Evolutionary conservation across 2,329 filamentous ascomycete genomes (phyloP).

Genomic region (Aspergillus pseudonomiae): DNA sequence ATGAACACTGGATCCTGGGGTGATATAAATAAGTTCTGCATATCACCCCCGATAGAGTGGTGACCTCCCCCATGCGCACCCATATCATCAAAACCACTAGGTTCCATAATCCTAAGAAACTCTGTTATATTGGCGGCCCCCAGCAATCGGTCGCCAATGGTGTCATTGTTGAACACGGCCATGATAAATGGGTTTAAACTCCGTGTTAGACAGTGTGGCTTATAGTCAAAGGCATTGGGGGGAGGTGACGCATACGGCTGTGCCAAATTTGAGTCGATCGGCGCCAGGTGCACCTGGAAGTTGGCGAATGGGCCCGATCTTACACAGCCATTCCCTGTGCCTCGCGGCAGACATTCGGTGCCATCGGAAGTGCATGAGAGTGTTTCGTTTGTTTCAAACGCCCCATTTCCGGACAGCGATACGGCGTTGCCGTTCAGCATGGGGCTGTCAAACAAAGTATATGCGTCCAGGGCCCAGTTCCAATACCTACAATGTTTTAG

Average conservation of each 20-base stretch:
- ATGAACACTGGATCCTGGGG: constrained; percentile 34
- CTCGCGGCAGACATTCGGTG: constrained; percentile 4
- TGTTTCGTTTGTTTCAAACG: neutral
- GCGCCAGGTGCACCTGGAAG: constrained; percentile 14
- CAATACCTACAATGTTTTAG: constrained; percentile 17
- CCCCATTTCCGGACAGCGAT: constrained; percentile 17
- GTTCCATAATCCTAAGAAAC: constrained; percentile 14
- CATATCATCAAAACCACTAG: neutral
- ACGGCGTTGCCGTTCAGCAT: constrained; percentile 10
- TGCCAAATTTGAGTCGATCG: constrained; percentile 2
- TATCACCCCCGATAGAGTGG: neutral
- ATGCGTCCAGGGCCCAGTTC: constrained; percentile 16
- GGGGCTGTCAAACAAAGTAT: constrained; percentile 5
- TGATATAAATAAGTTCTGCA: constrained; percentile 14
- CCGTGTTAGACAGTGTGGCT: constrained; percentile 18
- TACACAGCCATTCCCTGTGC: constrained; percentile 20
- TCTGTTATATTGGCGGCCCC: constrained; percentile 3
- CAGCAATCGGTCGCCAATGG: constrained; percentile 1
- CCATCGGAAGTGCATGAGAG: neutral
- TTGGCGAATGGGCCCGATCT: constrained; percentile 15
- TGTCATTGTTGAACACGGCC: constrained; percentile 4
- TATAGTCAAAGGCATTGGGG: constrained; percentile 11
- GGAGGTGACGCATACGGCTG: constrained; percentile 4
- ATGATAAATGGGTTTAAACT: constrained; percentile 8
- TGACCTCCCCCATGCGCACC: constrained; percentile 10